Base-by-base conservation (phyloP, 164 flowering plant species). In the Chimonanthus salicifolius region DNA sequence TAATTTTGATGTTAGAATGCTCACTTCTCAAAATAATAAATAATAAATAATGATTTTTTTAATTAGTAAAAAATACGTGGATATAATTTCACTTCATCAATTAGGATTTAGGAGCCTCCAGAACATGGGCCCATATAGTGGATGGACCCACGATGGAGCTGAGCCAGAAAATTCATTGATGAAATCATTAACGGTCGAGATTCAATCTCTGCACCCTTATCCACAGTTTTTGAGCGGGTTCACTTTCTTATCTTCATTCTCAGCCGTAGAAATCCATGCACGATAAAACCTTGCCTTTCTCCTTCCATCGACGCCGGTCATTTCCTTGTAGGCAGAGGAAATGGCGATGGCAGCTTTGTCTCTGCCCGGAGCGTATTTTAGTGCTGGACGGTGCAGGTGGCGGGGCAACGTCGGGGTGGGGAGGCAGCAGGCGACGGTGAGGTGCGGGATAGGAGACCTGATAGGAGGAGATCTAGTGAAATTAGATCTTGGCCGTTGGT, bases 381-480 rank as follows among this genome's bases (percentile, higher is more conserved):
- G 62, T 21, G 0, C 33, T 0, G 7, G 47, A 10, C 20, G 20
- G 46, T 3, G 67, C 63, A 9, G 16, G 68, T 11, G 62, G n/a
- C 49, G 51, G 43, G 18, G 21, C 7, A n/a, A n/a, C 47, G 68
- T 33, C 13, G 47, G 44, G 9, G 64, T 20, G 21, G 58, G 54
- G 45, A 51, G 69, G 4, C 21, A 4, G 18, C 7, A 46, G 4
- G 33, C 5, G 5, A 49, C 60, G 5, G 64, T 69, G 54, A 73
- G 58, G 20, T 77, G 80, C 64, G 58, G 83, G 75, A 67, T 69
- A 80, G 80, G 73, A n/a, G 96, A 91, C 68, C 86, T 89, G 84
- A 87, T 89, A 0, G 96, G 96, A 76, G 96, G 93, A 7, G 93
- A 91, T 58, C 74, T 91, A 72, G 66, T 85, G 60, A 89, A 80